Evolutionary conservation across 2,329 filamentous ascomycete species (phyloP).

Genomic region (Penicillium decumbens): DNA sequence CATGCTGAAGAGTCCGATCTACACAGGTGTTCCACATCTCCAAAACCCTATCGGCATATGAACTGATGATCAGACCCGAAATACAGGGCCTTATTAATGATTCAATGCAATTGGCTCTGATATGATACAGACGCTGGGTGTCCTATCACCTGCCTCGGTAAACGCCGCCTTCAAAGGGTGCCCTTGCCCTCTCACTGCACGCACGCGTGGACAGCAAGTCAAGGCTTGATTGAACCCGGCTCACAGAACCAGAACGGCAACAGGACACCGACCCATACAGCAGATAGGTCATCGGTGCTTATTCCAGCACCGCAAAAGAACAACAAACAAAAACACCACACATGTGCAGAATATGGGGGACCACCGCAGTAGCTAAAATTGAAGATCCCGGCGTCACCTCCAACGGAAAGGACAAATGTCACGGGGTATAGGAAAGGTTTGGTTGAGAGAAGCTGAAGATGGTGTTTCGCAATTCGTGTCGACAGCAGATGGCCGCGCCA

Average conservation of each 20-base stretch:
- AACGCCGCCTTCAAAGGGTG: not conserved
- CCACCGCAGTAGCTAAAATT: conserved; percentile 15
- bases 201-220: conserved; percentile 8
- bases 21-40: not conserved
- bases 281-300: conserved; percentile 30
- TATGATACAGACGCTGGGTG: not conserved
- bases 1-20: not conserved
- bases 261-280: conserved; percentile 25
- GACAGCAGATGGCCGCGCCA: not conserved
- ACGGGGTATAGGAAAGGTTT: conserved; percentile 25
- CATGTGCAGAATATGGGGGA: conserved; percentile 22
- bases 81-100: not conserved
- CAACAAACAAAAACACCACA: conserved; percentile 22
- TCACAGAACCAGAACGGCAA: not conserved
- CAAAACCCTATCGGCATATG: not conserved
- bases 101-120: not conserved
- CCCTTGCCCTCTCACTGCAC: not conserved
- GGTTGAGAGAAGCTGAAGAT: conserved; percentile 8
- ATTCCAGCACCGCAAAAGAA: conserved; percentile 19
- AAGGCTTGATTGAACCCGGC: conserved; percentile 5
- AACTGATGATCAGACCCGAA: not conserved
- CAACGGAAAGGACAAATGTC: conserved; percentile 18
- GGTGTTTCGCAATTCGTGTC: conserved; percentile 4
- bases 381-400: conserved; percentile 10
- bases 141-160: not conserved